phyloP scores from a whole-genome alignment of 495 filamentous ascomycete species.

The Neurospora africana region DNA sequence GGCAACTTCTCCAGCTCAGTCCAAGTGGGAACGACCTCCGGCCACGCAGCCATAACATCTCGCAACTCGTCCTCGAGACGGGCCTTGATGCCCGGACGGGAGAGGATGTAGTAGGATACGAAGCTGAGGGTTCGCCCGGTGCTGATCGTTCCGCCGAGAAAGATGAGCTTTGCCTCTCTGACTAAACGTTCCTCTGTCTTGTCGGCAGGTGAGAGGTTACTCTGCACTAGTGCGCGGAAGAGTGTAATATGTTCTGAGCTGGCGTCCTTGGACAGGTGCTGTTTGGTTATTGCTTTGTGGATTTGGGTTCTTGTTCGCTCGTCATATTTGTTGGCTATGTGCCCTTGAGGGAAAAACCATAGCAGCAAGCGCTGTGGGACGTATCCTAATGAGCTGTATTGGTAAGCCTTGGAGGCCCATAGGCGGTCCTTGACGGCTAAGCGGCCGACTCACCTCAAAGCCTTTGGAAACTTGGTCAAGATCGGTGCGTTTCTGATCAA shows the following conservation, averaged over 20 bases:
- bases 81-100: conserved; percentile 6
- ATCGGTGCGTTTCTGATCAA: conserved; percentile 9
- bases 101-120: conserved; percentile 20
- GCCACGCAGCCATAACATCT: conserved; percentile 14
- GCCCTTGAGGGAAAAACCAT: conserved; percentile 10
- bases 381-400: background rate
- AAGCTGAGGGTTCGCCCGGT: conserved; percentile 18
- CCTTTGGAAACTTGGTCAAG: conserved; percentile 12
- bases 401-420: background rate
- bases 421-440: background rate
- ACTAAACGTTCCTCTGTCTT: conserved; percentile 13
- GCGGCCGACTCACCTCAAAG: conserved; percentile 4
- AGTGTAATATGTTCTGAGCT: conserved; percentile 2
- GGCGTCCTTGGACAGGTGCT: background rate
- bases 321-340: conserved; percentile 1
- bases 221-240: conserved; percentile 18
- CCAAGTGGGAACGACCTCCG: conserved; percentile 12
- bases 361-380: conserved; percentile 4
- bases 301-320: conserved; percentile 5
- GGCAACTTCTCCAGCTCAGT: conserved; percentile 20
- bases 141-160: conserved; percentile 19
- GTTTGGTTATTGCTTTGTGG: background rate
- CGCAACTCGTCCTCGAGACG: conserved; percentile 12
- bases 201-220: conserved; percentile 23
- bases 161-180: conserved; percentile 18